phyloP scores from a whole-genome alignment of 352 stramenopile species.

The Globisporangium cederbergense region DNA sequence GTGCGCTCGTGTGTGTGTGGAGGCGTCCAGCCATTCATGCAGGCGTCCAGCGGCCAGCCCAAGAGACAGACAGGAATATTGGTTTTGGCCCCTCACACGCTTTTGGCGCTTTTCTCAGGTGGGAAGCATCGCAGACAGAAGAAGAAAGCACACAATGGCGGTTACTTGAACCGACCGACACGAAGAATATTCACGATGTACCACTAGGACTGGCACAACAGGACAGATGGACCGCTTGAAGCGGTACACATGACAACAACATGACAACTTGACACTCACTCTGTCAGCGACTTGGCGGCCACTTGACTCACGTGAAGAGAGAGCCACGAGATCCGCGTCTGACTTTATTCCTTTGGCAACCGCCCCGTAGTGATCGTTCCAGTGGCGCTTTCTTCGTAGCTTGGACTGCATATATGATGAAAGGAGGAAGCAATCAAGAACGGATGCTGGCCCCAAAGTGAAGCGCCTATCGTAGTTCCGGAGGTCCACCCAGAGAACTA shows the following conservation, averaged over 20 bases:
- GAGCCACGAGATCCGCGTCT: not conserved
- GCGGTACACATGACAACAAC: not conserved
- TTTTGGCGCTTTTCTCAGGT: constrained; percentile 4
- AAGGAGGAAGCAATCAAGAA: not conserved
- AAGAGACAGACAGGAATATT: constrained; percentile 3
- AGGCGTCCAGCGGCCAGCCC: not conserved
- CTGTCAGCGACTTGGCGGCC: not conserved
- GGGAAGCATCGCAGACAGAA: not conserved
- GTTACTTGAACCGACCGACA: not conserved
- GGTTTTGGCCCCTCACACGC: not conserved
- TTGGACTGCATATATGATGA: not conserved
- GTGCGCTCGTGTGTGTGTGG: not conserved
- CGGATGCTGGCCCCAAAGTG: not conserved
- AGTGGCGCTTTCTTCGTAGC: not conserved
- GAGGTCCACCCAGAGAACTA: not conserved
- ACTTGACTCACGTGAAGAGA: not conserved
- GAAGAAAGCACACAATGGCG: not conserved
- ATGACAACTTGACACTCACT: not conserved
- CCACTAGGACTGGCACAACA: not conserved
- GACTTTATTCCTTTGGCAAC: constrained; percentile 1
- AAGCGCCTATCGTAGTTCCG: not conserved
- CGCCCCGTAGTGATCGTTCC: not conserved
- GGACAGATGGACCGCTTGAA: not conserved
- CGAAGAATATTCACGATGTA: constrained; percentile 1
- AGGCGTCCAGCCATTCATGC: constrained; percentile 5